Conservation (phyloP, 306 rosid species). For the Begonia loranthoides region DNA sequence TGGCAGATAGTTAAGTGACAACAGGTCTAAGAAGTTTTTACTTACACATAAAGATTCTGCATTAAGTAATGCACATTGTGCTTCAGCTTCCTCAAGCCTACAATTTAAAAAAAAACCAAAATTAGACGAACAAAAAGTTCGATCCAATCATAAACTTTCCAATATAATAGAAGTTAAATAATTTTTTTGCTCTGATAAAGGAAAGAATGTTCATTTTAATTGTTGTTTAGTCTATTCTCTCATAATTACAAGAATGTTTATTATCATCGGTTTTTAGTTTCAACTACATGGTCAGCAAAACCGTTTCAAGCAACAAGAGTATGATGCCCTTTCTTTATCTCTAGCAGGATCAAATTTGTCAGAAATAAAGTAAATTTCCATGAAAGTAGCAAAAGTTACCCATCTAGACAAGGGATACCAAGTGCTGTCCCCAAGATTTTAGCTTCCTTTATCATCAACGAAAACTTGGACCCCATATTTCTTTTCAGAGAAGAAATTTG, state of each 20-base stretch:
- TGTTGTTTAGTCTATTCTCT: no score
- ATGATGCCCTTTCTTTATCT: no score
- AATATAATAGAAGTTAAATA: not conserved
- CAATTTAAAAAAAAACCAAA: slow-evolving; percentile 2
- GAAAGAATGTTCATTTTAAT: no score
- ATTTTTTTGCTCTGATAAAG: not conserved
- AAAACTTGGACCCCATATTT: slow-evolving; percentile 71
- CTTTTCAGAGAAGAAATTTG: slow-evolving; percentile 37
- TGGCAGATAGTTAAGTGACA: not conserved
- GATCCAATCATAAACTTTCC: not conserved
- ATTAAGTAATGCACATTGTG: slow-evolving; percentile 73
- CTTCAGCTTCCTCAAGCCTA: slow-evolving; percentile 89
- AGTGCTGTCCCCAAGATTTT: slow-evolving; percentile 55
- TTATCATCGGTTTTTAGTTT: not conserved
- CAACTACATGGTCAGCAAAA: no score
- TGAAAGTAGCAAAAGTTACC: slow-evolving; percentile 26
- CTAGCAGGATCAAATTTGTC: no score
- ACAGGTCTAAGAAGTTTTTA: not conserved
- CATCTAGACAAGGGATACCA: slow-evolving; percentile 63
- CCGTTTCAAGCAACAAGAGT: no score
- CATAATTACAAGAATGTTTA: not conserved
- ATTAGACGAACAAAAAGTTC: not conserved
- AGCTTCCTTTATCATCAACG: slow-evolving; percentile 70
- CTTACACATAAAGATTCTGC: slow-evolving; percentile 56
- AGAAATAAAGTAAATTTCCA: no score